These are phyloP conservation scores for Aureobasidium leucospermi DNA, from an alignment of 2,329 filamentous ascomycete genomes.

Conservation along the genomic window DNA sequence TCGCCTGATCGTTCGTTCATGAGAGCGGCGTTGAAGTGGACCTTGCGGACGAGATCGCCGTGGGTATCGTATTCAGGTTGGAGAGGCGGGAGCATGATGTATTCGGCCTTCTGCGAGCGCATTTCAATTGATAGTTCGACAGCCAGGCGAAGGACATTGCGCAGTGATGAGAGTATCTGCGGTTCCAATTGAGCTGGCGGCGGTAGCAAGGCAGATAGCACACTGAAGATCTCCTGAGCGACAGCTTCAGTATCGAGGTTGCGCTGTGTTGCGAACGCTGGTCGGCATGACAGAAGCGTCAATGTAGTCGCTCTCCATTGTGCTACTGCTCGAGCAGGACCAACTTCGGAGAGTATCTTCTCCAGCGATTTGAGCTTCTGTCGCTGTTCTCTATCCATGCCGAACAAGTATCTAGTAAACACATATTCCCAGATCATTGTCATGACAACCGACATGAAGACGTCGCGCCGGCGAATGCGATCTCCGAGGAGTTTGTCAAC, in stretches of 20 bases:
- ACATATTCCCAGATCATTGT: slow-evolving; percentile 99
- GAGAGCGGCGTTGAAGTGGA: slow-evolving; percentile 83
- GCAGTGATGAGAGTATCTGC: slow-evolving; percentile 76
- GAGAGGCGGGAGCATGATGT: slow-evolving; percentile 94
- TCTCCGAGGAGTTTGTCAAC: slow-evolving; percentile 83
- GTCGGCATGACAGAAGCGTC: slow-evolving; percentile 74
- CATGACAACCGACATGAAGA: slow-evolving; percentile 99
- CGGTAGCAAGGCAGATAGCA: slow-evolving; percentile 74
- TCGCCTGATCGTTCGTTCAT: slow-evolving; percentile 89
- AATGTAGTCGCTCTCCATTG: slow-evolving; percentile 96
- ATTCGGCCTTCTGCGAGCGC: slow-evolving; percentile 93
- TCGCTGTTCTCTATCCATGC: slow-evolving; percentile 95
- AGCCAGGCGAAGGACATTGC: slow-evolving; percentile 79
- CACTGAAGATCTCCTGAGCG: slow-evolving; percentile 82
- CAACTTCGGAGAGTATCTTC: slow-evolving; percentile 83
- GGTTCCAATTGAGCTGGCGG: slow-evolving; percentile 73
- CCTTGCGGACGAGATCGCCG: slow-evolving; percentile 79
- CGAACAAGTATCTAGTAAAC: slow-evolving; percentile 95
- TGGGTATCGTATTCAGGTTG: slow-evolving; percentile 92
- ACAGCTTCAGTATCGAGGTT: slow-evolving; percentile 90
- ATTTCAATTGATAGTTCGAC: slow-evolving; percentile 92
- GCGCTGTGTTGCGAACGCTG: slow-evolving; percentile 73
- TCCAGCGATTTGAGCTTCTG: slow-evolving; percentile 96
- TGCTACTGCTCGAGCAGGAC: slow-evolving; percentile 79
- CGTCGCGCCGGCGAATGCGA: slow-evolving; percentile 78